Conservation (phyloP, 306 rosid species). For the Ammopiptanthus mongolicus region DNA sequence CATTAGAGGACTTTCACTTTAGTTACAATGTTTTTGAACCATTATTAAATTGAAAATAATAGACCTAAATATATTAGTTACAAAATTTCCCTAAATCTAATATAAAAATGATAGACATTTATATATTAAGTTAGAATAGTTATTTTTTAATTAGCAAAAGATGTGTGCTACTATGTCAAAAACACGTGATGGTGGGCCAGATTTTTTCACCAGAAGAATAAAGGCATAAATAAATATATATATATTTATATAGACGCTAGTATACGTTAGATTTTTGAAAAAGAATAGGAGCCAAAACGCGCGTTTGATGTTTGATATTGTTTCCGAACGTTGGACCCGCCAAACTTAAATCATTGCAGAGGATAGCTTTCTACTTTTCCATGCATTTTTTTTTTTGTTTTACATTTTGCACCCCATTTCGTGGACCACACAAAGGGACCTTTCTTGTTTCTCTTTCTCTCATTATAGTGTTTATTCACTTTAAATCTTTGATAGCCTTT, state of each 20-base stretch:
- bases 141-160: too few species aligned
- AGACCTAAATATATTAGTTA: too few species aligned
- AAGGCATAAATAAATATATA: conserved; percentile 10
- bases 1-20: too few species aligned
- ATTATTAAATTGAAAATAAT: too few species aligned
- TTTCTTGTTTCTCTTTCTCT: conserved; percentile 21
- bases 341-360: conserved; percentile 51
- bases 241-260: background rate
- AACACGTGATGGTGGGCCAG: conserved; percentile 9
- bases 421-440: conserved; percentile 44
- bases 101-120: too few species aligned
- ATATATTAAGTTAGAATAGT: too few species aligned
- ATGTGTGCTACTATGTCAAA: too few species aligned
- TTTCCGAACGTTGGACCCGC: conserved; percentile 80
- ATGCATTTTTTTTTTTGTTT: conserved; percentile 7
- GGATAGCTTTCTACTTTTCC: conserved; percentile 39
- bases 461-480: conserved; percentile 25
- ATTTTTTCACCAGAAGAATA: conserved; percentile 27
- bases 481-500: conserved; percentile 14
- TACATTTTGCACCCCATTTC: conserved; percentile 49
- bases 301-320: conserved; percentile 13
- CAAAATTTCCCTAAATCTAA: too few species aligned
- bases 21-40: too few species aligned
- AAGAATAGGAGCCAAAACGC: conserved; percentile 29
- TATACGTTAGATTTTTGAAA: conserved; percentile 35